phyloP scores from a whole-genome alignment of 495 filamentous ascomycete genomes.

The Trichoderma gamsii region DNA sequence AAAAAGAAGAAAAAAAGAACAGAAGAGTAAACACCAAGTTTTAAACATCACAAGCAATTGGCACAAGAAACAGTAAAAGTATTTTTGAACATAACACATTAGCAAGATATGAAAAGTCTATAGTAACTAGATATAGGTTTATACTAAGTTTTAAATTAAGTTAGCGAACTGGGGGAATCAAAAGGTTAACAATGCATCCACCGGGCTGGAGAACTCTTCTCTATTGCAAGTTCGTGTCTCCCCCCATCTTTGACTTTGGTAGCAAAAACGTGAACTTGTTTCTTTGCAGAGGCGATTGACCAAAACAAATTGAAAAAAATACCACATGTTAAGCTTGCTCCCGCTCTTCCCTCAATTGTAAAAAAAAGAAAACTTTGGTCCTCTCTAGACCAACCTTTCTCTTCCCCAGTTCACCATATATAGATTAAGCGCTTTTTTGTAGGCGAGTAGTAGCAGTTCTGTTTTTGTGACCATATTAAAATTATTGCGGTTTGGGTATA shows the following conservation, averaged over 20 bases:
- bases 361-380: neutral
- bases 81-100: constrained; percentile 10
- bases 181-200: constrained; percentile 14
- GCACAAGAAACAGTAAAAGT: neutral
- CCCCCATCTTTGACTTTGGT: neutral
- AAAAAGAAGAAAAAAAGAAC: neutral
- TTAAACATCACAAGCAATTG: neutral
- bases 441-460: neutral
- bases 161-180: constrained; percentile 14
- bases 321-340: neutral
- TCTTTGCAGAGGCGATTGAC: neutral
- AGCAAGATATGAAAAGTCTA: constrained; percentile 11
- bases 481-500: neutral
- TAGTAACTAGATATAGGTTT: constrained; percentile 13
- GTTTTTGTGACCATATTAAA: neutral
- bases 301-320: neutral
- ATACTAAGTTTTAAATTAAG: constrained; percentile 12
- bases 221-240: neutral
- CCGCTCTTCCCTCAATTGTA: neutral
- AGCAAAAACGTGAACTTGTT: neutral
- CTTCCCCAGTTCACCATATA: constrained; percentile 8
- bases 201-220: constrained; percentile 4
- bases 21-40: neutral
- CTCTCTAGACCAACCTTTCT: neutral
- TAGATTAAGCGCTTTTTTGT: neutral